Conservation (phyloP, 345 rosid genomes). For the Melaleuca quinquenervia region DNA sequence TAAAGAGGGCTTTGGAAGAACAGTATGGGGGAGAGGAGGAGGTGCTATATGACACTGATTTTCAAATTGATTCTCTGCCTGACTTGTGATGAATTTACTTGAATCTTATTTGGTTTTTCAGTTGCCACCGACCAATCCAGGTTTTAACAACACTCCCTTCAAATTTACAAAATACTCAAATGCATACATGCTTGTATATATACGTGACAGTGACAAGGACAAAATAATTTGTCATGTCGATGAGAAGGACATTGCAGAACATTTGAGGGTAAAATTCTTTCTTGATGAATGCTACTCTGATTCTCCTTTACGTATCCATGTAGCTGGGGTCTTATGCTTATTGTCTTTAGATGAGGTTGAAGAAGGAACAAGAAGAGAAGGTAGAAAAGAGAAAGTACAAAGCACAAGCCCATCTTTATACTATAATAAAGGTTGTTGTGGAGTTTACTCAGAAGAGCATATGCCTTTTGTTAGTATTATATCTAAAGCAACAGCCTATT, state of each 20-base stretch:
- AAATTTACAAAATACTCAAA: constrained; percentile 96
- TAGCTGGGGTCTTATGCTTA: not conserved
- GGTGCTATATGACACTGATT: constrained; percentile 28
- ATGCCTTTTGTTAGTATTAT: not conserved
- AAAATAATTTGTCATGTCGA: constrained; percentile 92
- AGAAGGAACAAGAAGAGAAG: constrained; percentile 94
- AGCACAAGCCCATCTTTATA: constrained; percentile 92
- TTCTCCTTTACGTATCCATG: not conserved
- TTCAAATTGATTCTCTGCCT: not conserved
- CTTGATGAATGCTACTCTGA: not conserved
- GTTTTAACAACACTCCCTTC: constrained; percentile 83
- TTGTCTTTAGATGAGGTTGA: constrained; percentile 65
- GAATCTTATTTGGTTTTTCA: constrained; percentile 14
- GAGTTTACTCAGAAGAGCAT: not conserved
- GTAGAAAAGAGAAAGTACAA: constrained; percentile 78
- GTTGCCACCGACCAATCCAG: constrained; percentile 93
- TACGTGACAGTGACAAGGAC: constrained; percentile 90
- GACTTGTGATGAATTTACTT: constrained; percentile 3
- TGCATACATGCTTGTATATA: constrained; percentile 98
- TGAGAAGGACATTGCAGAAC: constrained; percentile 98
- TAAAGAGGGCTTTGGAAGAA: constrained; percentile 87
- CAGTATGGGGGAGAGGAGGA: constrained; percentile 99
- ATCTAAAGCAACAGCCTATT: constrained; percentile 9
- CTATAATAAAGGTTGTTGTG: constrained; percentile 58
- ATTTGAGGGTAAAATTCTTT: constrained; percentile 57